Evolutionary conservation across 768 basidiomycete genomes (phyloP).

Genomic region (Cystoderma amianthinum): DNA sequence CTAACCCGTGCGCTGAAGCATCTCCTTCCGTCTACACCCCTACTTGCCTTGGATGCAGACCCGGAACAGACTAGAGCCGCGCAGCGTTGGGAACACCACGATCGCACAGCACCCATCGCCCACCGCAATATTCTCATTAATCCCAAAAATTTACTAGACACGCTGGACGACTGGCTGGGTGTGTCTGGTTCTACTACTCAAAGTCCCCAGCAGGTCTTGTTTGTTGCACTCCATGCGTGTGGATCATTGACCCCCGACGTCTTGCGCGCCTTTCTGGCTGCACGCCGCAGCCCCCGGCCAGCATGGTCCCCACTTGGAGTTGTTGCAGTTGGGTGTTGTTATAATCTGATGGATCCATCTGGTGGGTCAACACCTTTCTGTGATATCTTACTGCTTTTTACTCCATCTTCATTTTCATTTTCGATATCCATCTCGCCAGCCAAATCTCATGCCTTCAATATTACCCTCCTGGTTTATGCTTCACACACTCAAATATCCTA

Average conservation of each 20-base stretch:
- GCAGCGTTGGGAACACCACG: conserved; percentile 35
- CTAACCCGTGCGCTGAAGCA: conserved; percentile 44
- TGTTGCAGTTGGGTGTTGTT: conserved; percentile 73
- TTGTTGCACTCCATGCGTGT: conserved; percentile 72
- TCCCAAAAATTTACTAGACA: conserved; percentile 32
- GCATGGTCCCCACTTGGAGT: conserved; percentile 46
- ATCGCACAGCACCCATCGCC: conserved; percentile 26
- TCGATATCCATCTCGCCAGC: no score
- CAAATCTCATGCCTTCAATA: no score
- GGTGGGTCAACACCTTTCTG: no score
- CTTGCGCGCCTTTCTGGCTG: conserved; percentile 33
- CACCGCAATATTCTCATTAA: conserved; percentile 54
- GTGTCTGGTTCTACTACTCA: conserved; percentile 17
- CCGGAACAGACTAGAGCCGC: conserved; percentile 55
- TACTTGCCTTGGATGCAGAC: conserved; percentile 65
- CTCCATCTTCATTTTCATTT: no score
- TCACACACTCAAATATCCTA: no score
- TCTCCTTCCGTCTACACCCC: conserved; percentile 26
- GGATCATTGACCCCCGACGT: conserved; percentile 68
- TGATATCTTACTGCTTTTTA: no score
- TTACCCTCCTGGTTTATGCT: no score
- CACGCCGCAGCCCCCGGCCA: background rate
- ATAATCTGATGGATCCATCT: conserved; percentile 52
- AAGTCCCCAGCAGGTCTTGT: conserved; percentile 33
- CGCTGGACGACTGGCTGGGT: conserved; percentile 56